Evolutionary conservation across 2,329 filamentous ascomycete species (phyloP), one percentile per base, ranked within the genome.

Genomic region (Plenodomus biglobosus): DNA sequence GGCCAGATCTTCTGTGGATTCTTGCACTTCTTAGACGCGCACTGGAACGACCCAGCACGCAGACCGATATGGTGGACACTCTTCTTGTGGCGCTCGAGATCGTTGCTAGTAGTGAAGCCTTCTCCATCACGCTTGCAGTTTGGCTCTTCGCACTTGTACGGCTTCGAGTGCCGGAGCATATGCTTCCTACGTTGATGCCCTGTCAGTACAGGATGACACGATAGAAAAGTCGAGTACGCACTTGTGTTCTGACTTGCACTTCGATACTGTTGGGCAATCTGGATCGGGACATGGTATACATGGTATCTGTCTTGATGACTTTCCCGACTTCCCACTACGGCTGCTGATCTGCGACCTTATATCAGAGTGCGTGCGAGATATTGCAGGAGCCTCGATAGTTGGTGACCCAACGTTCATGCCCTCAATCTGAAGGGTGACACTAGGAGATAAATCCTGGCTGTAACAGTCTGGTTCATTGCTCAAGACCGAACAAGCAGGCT

Each of bases 81-180:
- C 63, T 83, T 84, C 59, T 81, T 84, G 67, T 96, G 92, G 43
- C 92, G 80, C n/a, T 86, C 81, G 11, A 92, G 81, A 61, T 96
- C 92, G 66, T 95, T 95, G 16, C 75, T 71, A 0, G 90, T 95
- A 16, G 86, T 85, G 61, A 95, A 96, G 0, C 89, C 90, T 52
- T 82, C 77, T 4, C 68, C 74, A 16, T 50, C 57, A 11, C 84
- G 78, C 20, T 64, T 56, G 67, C 90, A 95, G 3, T 74, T 74
- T 1, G 67, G 55, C 19, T 82, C 70, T 3, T 77, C 62, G 64
- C 91, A 96, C 48, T 73, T 79, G 65, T 80, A 83, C 0, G 84
- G 82, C 57, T 87, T 91, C 1, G 73, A 76, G 68, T 95, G 90
- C 40, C 85, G 84, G 17, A 85, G 78, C 38, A 77, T 71, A 61